These are phyloP conservation scores for Pisolithus sp. DNA, from an alignment of 768 basidiomycete species.

Conservation along the genomic window DNA sequence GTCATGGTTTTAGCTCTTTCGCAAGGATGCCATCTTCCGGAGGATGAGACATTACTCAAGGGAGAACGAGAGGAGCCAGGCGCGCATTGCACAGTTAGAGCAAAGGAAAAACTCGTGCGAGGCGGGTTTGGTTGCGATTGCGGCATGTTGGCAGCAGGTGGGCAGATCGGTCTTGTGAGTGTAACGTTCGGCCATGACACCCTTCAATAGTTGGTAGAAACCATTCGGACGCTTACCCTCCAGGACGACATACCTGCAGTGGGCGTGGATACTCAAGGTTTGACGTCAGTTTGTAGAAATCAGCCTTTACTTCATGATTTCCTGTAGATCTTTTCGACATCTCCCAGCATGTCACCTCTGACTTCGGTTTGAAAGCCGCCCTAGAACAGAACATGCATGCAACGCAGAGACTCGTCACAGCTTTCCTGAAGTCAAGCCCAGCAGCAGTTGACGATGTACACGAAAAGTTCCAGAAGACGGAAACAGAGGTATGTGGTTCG, in stretches of 20 bases:
- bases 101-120: constrained; percentile 60
- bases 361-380: constrained; percentile 31
- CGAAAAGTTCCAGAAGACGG: constrained; percentile 44
- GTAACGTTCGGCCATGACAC: neutral
- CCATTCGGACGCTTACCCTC: constrained; percentile 53
- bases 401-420: constrained; percentile 54
- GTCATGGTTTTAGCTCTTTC: constrained; percentile 51
- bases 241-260: constrained; percentile 43
- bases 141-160: constrained; percentile 79
- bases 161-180: constrained; percentile 8
- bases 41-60: constrained; percentile 80
- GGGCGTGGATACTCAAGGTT: constrained; percentile 39
- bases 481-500: constrained; percentile 49
- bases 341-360: constrained; percentile 26
- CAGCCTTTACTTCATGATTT: neutral
- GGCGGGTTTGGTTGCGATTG: constrained; percentile 64
- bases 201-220: constrained; percentile 52
- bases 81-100: constrained; percentile 59
- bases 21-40: constrained; percentile 81
- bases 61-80: constrained; percentile 60
- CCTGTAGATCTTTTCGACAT: constrained; percentile 26
- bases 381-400: constrained; percentile 51
- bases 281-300: neutral
- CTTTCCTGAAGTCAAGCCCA: constrained; percentile 39
- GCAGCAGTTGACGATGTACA: constrained; percentile 35